Conservation (phyloP, 495 filamentous ascomycete genomes). For the Penicillium coprophilum region DNA sequence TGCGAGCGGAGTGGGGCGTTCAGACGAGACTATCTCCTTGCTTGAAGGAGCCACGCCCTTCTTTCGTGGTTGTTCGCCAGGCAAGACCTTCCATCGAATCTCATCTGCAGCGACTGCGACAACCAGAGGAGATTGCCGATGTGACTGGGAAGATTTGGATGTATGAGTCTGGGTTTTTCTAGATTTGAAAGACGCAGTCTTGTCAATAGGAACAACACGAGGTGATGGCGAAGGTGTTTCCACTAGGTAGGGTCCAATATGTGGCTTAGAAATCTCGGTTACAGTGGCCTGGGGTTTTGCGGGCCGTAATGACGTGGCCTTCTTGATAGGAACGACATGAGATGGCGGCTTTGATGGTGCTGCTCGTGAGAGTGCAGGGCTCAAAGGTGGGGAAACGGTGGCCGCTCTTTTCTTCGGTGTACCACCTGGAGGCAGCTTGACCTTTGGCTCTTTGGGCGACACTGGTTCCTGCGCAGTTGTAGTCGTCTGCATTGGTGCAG, state of each 20-base stretch:
- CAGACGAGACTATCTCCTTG: background rate
- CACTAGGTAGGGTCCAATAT: background rate
- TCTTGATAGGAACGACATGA: background rate
- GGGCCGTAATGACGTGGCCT: background rate
- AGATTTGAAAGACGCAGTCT: background rate
- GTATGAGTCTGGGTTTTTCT: background rate
- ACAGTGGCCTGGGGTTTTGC: background rate
- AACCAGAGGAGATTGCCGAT: background rate
- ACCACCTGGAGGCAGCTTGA: background rate
- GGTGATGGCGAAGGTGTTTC: background rate
- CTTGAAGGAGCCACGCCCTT: background rate
- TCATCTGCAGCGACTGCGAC: background rate
- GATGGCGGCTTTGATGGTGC: background rate
- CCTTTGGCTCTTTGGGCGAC: background rate
- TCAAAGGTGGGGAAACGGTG: background rate
- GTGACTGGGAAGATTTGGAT: background rate
- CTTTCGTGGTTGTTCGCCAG: background rate
- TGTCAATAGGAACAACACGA: background rate
- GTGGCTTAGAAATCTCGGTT: background rate
- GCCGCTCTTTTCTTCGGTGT: background rate
- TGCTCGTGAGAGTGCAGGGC: background rate
- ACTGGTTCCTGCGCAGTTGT: background rate
- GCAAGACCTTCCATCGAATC: background rate
- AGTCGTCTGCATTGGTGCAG: background rate
- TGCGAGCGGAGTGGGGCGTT: background rate